Conservation (phyloP, 306 rosid genomes). For the Prunus salicina region DNA sequence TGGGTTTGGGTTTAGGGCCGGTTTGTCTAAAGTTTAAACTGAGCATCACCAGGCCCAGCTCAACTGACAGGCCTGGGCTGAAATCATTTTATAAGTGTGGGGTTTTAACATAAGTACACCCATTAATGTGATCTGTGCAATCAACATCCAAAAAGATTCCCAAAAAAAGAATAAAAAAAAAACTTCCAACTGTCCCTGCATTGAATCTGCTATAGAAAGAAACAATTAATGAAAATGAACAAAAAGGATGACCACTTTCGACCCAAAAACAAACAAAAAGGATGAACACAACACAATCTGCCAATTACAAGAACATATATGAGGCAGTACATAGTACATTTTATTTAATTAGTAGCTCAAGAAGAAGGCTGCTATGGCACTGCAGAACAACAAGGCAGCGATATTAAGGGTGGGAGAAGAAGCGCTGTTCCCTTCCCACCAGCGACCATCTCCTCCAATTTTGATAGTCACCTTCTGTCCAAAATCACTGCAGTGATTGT, state of each 20-base stretch:
- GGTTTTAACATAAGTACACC: too few species aligned
- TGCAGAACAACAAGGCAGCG: conserved; percentile 7
- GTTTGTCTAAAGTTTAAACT: too few species aligned
- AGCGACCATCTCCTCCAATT: neutral
- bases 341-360: neutral
- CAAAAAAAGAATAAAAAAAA: too few species aligned
- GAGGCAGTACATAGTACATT: neutral
- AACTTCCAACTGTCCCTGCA: too few species aligned
- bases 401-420: neutral
- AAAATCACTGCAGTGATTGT: conserved; percentile 11
- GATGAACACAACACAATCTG: neutral
- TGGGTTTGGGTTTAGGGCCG: too few species aligned
- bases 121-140: too few species aligned
- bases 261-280: neutral
- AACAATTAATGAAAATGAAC: neutral
- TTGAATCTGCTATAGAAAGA: too few species aligned
- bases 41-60: too few species aligned
- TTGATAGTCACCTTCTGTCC: conserved; percentile 38
- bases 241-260: neutral
- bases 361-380: conserved; percentile 9
- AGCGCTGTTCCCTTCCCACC: conserved; percentile 11
- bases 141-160: too few species aligned
- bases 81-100: too few species aligned
- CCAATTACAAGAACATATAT: neutral
- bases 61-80: too few species aligned